These are phyloP conservation scores for Vaccinium darrowii DNA, from an alignment of 148 eudicot genomes.

Conservation along the genomic window DNA sequence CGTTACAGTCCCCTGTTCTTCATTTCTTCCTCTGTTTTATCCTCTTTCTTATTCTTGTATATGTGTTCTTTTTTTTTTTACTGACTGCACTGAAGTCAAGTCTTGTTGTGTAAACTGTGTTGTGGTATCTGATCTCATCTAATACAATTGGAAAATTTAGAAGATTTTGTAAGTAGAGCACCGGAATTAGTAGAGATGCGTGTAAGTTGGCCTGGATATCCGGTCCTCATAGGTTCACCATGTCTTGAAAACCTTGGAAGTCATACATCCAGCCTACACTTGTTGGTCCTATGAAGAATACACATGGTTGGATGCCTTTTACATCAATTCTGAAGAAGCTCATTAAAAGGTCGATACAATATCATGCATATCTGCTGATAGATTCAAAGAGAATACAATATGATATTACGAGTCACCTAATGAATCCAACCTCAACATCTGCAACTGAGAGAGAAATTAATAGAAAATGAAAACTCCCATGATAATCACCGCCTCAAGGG, in stretches of 20 bases:
- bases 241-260: not conserved
- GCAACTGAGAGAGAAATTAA: not conserved
- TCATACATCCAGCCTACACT: not conserved
- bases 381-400: not conserved
- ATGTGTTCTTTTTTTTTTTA: too few relatives aligned
- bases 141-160: too few relatives aligned
- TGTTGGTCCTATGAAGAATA: too few relatives aligned
- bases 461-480: not conserved
- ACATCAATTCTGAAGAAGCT: not conserved
- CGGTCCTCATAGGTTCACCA: not conserved
- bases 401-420: not conserved
- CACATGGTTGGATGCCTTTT: not conserved
- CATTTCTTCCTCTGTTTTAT: too few relatives aligned
- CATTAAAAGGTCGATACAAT: not conserved
- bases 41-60: too few relatives aligned
- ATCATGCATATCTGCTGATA: not conserved
- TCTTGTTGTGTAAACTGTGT: too few relatives aligned
- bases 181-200: too few relatives aligned
- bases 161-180: too few relatives aligned
- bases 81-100: too few relatives aligned
- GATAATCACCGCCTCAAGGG: not conserved
- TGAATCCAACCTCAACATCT: not conserved
- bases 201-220: too few relatives aligned
- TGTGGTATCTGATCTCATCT: too few relatives aligned
- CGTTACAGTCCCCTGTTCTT: conserved; percentile 27